Evolutionary conservation across 1,139 yeast species (phyloP).

Genomic region (Blastobotrys raffinosifermentans): DNA sequence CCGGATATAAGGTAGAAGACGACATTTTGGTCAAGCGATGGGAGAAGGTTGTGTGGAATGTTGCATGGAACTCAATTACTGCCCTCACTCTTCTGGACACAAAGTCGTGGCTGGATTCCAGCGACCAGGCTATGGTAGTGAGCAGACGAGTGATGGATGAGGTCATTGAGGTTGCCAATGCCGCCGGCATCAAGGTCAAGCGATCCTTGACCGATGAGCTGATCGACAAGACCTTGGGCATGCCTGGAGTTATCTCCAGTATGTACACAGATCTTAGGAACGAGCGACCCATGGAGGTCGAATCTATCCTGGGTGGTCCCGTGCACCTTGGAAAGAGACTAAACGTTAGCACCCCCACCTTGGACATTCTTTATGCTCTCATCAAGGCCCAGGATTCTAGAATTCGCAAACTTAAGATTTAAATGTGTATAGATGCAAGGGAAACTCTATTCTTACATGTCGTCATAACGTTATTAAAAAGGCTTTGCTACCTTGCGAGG

Average conservation of each 20-base stretch:
- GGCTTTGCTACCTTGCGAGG: slow-evolving; percentile 92
- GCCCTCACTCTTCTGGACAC: slow-evolving; percentile 47
- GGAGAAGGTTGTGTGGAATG: slow-evolving; percentile 63
- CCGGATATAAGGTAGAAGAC: slow-evolving; percentile 15
- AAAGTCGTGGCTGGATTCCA: slow-evolving; percentile 33
- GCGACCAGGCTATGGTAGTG: slow-evolving; percentile 14
- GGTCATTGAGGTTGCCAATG: slow-evolving; percentile 47
- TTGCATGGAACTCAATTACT: slow-evolving; percentile 52
- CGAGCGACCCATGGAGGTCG: slow-evolving; percentile 56
- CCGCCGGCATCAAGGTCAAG: slow-evolving; percentile 46
- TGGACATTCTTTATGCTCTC: slow-evolving; percentile 44
- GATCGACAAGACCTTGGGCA: slow-evolving; percentile 34
- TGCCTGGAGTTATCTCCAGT: slow-evolving; percentile 35
- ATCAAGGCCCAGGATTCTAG: slow-evolving; percentile 19
- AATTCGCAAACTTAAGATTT: slow-evolving; percentile 11
- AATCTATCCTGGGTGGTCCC: slow-evolving; percentile 60
- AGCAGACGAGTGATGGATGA: slow-evolving; percentile 51
- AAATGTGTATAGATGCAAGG: too few relatives aligned
- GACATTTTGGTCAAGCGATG: slow-evolving; percentile 38
- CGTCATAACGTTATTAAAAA: slow-evolving; percentile 41
- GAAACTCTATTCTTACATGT: too few relatives aligned
- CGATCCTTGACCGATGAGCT: slow-evolving; percentile 39
- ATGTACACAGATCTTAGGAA: slow-evolving; percentile 59
- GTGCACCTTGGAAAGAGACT: slow-evolving; percentile 48
- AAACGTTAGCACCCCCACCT: slow-evolving; percentile 48